Percentiles rank a stretch among this genome's conserved stretches.
phyloP scores from a whole-genome alignment of 768 basidiomycete genomes.

The Termitomyces sp. region DNA sequence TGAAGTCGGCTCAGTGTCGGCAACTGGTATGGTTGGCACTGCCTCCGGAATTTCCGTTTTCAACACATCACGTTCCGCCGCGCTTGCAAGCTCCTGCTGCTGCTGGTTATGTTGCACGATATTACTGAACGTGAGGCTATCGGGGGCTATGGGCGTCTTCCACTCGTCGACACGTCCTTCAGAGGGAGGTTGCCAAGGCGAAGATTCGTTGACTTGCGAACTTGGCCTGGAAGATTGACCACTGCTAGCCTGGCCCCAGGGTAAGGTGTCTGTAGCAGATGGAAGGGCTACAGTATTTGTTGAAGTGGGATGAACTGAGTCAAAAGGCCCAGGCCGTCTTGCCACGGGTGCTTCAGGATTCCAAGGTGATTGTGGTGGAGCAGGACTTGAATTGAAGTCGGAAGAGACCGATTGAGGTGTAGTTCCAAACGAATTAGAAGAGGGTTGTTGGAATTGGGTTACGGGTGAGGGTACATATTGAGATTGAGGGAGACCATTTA shows the following conservation, averaged over 20 bases:
- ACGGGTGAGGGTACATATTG: slow-evolving; percentile 17
- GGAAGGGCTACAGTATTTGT: slow-evolving; percentile 32
- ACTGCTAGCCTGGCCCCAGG: slow-evolving; percentile 34
- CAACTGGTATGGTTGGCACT: slow-evolving; percentile 8
- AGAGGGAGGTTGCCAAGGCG: slow-evolving; percentile 56
- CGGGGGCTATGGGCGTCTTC: slow-evolving; percentile 39
- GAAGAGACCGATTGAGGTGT: slow-evolving; percentile 19
- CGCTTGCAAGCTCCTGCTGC: slow-evolving; percentile 37
- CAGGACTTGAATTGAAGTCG: slow-evolving; percentile 18
- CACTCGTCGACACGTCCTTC: slow-evolving; percentile 49
- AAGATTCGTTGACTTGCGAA: slow-evolving; percentile 38
- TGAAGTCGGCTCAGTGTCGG: slow-evolving; percentile 16
- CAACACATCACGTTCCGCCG: slow-evolving; percentile 3
- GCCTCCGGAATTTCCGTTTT: slow-evolving; percentile 17
- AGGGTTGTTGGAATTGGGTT: slow-evolving; percentile 11
- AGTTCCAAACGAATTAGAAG: slow-evolving; percentile 13
- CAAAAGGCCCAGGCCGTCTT: slow-evolving; percentile 42
- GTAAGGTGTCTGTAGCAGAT: slow-evolving; percentile 28
- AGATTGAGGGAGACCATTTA: slow-evolving; percentile 15
- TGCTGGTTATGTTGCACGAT: slow-evolving; percentile 59
- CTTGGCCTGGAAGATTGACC: slow-evolving; percentile 24
- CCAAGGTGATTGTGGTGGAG: slow-evolving; percentile 37
- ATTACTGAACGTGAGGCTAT: slow-evolving; percentile 57
- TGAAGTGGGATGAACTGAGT: slow-evolving; percentile 40
- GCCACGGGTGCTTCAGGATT: slow-evolving; percentile 25